Conservation (phyloP, 2,329 filamentous ascomycete species). For the Davidsoniella virescens region DNA sequence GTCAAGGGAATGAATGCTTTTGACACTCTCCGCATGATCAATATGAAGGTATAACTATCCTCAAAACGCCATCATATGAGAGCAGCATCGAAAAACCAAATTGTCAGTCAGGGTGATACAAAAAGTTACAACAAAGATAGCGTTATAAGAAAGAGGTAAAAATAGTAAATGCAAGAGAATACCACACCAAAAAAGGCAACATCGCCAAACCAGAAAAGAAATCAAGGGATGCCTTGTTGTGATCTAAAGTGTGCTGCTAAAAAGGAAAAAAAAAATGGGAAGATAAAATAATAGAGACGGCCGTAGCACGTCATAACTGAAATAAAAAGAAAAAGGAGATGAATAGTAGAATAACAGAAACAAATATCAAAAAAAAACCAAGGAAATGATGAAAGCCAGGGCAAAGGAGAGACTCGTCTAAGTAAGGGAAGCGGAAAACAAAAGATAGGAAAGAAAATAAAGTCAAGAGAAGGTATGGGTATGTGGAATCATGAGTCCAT, state of each 20-base stretch:
- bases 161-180: no score
- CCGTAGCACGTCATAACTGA: neutral
- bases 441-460: neutral
- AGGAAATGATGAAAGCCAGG: neutral
- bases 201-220: neutral
- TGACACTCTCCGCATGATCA: neutral
- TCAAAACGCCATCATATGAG: conserved; percentile 11
- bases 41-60: conserved; percentile 6
- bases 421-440: neutral
- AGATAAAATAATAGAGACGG: neutral
- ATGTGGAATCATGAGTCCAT: neutral
- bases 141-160: no score
- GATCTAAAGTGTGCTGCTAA: neutral
- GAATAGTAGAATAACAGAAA: neutral
- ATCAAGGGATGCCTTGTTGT: no score
- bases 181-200: neutral
- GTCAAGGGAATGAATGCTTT: neutral
- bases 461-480: neutral
- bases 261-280: neutral
- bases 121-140: neutral
- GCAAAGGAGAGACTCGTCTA: neutral
- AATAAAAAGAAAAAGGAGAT: conserved; percentile 1
- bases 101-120: neutral
- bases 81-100: neutral
- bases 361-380: conserved; percentile 1